Percentiles rank a stretch among this genome's conserved stretches.
Evolutionary conservation across 192 early-diverging fungal genomes (phyloP).

Genomic region (Gamsiella multidivaricata): DNA sequence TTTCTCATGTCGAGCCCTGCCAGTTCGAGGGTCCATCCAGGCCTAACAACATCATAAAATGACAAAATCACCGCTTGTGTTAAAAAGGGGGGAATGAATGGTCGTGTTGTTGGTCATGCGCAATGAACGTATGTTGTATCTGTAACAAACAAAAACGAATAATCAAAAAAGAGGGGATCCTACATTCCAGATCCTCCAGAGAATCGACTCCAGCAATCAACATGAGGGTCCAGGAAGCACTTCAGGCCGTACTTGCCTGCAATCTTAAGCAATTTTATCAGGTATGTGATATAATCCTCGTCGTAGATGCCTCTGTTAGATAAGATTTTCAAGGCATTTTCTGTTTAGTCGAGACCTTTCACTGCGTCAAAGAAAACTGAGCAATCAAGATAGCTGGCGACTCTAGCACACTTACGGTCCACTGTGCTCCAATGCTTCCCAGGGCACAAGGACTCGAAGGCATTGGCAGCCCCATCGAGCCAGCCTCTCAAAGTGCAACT

Average conservation of each 20-base stretch:
- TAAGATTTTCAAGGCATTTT: too few relatives aligned
- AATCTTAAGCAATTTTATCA: slow-evolving; percentile 59
- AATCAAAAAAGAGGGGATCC: too few relatives aligned
- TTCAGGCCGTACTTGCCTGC: slow-evolving; percentile 56
- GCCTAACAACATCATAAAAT: too few relatives aligned
- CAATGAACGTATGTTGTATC: too few relatives aligned
- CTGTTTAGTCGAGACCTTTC: too few relatives aligned
- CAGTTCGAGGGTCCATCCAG: slow-evolving; percentile 64
- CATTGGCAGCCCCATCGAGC: slow-evolving; percentile 78
- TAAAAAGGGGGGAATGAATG: background rate
- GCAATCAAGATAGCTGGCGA: too few relatives aligned
- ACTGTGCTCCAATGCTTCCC: slow-evolving; percentile 79
- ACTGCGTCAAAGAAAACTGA: too few relatives aligned
- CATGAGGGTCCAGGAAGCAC: slow-evolving; percentile 69
- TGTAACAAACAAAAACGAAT: slow-evolving; percentile 14
- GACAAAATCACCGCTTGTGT: too few relatives aligned
- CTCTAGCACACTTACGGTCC: slow-evolving; percentile 70
- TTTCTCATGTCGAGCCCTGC: slow-evolving; percentile 60
- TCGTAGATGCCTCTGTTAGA: slow-evolving; percentile 63
- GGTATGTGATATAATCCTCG: slow-evolving; percentile 64
- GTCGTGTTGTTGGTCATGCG: too few relatives aligned
- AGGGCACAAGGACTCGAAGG: slow-evolving; percentile 73
- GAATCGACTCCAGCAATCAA: slow-evolving; percentile 60
- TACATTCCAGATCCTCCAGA: slow-evolving; percentile 53
- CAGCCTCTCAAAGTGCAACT: slow-evolving; percentile 75